Evolutionary conservation across 176 grass and related monocot genomes (phyloP), one percentile per base, ranked within the genome.

Genomic region (Tuctoria greenei): DNA sequence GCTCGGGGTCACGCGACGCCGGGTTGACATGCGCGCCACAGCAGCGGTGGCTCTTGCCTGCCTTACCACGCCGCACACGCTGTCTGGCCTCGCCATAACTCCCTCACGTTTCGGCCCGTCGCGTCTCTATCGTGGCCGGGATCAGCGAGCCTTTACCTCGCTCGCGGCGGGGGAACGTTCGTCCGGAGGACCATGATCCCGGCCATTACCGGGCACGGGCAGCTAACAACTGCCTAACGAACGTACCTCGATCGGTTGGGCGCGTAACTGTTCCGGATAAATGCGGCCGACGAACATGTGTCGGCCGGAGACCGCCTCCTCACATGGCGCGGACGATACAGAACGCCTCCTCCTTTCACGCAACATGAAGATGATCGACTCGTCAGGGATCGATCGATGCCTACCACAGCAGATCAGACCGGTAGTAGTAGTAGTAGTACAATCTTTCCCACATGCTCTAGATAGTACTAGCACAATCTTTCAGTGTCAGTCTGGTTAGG

Each of bases 241-340:
- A 10, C 36, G 47, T 23, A 37, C 54, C 20, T 26, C 8, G 47
- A 45, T 66, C 80, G 26, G 67, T 28, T 71, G 67, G 47, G 55
- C 7, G 64, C 67, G 8, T 74, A 42, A 54, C 35, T 86, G 69
- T 74, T 68, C 23, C 44, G 23, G 69, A 52, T 80, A 68, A 74
- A 74, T 79, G 76, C 31, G 49, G 11, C 45, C 2, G 45, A 16
- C 4, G 67, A 45, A 68, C 76, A 75, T n/a, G 64, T 86, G 71
- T 81, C 77, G 49, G 73, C 15, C 66, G 35, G 21, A 15, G 25
- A 43, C 9, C 42, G 2, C 42, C 8, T 11, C 11, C 42, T 2
- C 42, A 9, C 42, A 1, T 11, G 8, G 25, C 66, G 21, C 8
- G 26, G 14, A n/a, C n/a, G n/a, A 27, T 39, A 47, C 45, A 47